phyloP scores from a whole-genome alignment of 805 yeast genomes.

The Wickerhamomyces queroliae region DNA sequence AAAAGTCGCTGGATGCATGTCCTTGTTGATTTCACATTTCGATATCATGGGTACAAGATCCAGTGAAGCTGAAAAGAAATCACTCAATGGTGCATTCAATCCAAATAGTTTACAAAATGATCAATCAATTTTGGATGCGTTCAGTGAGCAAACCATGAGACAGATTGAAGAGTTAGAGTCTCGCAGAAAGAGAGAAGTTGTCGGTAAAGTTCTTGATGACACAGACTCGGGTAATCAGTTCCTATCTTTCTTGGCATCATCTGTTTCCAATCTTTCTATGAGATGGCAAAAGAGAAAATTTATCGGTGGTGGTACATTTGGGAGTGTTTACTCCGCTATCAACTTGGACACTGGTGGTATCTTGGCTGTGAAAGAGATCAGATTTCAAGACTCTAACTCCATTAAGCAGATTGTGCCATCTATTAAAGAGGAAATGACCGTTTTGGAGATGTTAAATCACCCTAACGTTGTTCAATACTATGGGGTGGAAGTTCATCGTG shows the following conservation, averaged over 20 bases:
- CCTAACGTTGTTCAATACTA: slow-evolving; percentile 95
- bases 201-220: slow-evolving; percentile 88
- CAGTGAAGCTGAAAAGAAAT: slow-evolving; percentile 49
- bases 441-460: slow-evolving; percentile 88
- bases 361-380: slow-evolving; percentile 94
- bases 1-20: slow-evolving; percentile 92
- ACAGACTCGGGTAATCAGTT: slow-evolving; percentile 84
- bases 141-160: slow-evolving; percentile 62
- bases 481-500: slow-evolving; percentile 97
- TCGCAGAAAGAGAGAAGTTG: slow-evolving; percentile 35
- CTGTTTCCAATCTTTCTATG: slow-evolving; percentile 83
- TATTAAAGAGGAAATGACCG: slow-evolving; percentile 95
- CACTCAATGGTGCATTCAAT: slow-evolving; percentile 30
- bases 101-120: slow-evolving; percentile 47
- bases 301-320: slow-evolving; percentile 95
- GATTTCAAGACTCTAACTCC: slow-evolving; percentile 82
- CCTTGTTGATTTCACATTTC: slow-evolving; percentile 87
- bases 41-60: slow-evolving; percentile 98
- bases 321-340: slow-evolving; percentile 87
- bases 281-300: slow-evolving; percentile 96
- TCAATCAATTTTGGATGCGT: slow-evolving; percentile 46
- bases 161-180: slow-evolving; percentile 62
- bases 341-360: slow-evolving; percentile 93
- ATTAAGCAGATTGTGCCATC: slow-evolving; percentile 80
- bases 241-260: slow-evolving; percentile 79